Evolutionary conservation across 2,329 filamentous ascomycete genomes (phyloP).

Genomic region (Colletotrichum sp.): DNA sequence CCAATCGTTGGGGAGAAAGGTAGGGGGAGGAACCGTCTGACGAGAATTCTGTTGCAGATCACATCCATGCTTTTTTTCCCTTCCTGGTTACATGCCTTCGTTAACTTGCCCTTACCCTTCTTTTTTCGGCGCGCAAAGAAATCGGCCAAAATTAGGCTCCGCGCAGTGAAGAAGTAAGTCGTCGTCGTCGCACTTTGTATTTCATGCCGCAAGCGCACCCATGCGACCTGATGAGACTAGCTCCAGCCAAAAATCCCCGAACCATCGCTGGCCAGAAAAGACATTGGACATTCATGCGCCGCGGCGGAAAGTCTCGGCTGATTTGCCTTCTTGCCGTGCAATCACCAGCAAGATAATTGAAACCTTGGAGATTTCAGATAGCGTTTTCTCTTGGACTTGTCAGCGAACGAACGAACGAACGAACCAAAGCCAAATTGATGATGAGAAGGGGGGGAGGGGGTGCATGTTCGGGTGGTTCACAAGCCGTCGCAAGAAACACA

Average conservation of each 20-base stretch:
- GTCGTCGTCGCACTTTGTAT: background rate
- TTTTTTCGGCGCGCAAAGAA: background rate
- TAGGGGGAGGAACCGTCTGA: background rate
- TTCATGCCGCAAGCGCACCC: constrained; percentile 11
- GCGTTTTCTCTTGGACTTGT: background rate
- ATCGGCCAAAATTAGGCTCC: background rate
- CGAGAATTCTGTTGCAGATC: constrained; percentile 13
- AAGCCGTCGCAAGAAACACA: background rate
- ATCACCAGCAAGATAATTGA: background rate
- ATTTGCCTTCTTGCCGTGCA: background rate
- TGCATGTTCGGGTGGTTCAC: background rate
- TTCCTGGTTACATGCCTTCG: background rate
- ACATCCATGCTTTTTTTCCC: background rate
- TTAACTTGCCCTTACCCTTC: background rate
- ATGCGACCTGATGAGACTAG: constrained; percentile 7
- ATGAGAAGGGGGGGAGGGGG: background rate
- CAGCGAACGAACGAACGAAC: background rate
- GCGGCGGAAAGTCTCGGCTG: background rate
- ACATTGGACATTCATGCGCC: constrained; percentile 13
- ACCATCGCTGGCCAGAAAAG: background rate
- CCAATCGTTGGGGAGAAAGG: background rate
- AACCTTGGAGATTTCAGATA: background rate
- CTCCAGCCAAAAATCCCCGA: background rate
- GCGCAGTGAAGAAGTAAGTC: background rate
- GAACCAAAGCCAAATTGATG: background rate